Evolutionary conservation across 164 flowering plant genomes (phyloP).

Genomic region (Chimonanthus praecox): DNA sequence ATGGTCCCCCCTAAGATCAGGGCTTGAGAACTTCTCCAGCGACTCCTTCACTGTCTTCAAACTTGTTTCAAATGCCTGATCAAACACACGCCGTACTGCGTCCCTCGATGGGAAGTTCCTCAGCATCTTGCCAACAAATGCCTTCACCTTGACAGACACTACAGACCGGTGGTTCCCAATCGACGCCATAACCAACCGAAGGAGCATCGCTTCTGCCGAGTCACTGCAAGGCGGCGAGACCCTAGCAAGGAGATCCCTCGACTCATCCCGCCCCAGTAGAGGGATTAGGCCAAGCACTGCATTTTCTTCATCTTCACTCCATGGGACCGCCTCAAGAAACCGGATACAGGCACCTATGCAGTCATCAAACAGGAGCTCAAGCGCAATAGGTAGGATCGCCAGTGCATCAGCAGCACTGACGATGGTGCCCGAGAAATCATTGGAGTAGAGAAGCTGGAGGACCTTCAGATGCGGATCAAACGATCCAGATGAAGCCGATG

Average conservation of each 20-base stretch:
- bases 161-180: constrained; percentile 52
- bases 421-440: constrained; percentile 38
- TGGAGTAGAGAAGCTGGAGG: constrained; percentile 53
- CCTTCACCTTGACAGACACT: constrained; percentile 75
- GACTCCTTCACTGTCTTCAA: constrained; percentile 66
- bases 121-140: constrained; percentile 72
- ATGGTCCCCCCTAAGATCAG: constrained; percentile 70
- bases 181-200: constrained; percentile 54
- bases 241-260: constrained; percentile 59
- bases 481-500: constrained; percentile 19
- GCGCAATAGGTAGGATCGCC: constrained; percentile 59
- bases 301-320: constrained; percentile 83
- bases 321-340: constrained; percentile 86
- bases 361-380: constrained; percentile 77
- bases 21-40: constrained; percentile 71
- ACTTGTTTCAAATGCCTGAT: constrained; percentile 50
- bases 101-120: constrained; percentile 69
- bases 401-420: constrained; percentile 35
- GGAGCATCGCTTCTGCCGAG: constrained; percentile 65
- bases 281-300: constrained; percentile 56
- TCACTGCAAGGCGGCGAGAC: constrained; percentile 34
- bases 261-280: constrained; percentile 51
- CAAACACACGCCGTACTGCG: constrained; percentile 63
- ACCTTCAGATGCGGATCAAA: constrained; percentile 44
- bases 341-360: constrained; percentile 57